Percentiles rank a stretch among this genome's conserved stretches.
Evolutionary conservation across 1,284 basidiomycete species (phyloP).

Genomic region (Cystobasidiaceae sp.): DNA sequence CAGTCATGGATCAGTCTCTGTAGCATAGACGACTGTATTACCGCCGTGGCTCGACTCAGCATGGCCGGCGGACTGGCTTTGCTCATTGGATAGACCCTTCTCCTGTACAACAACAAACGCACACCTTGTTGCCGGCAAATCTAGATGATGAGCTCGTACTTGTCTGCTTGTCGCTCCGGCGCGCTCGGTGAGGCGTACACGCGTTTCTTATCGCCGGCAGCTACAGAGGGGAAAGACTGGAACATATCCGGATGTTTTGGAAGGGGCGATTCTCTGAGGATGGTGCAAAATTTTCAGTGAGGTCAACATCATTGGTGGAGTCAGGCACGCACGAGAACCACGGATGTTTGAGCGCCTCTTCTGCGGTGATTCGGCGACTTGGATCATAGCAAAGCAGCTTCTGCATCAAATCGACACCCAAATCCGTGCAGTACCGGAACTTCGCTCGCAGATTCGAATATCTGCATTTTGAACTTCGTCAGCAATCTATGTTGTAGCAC

Average conservation of each 20-base stretch:
- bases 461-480: constrained; percentile 37
- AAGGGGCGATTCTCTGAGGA: constrained; percentile 73
- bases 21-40: too few species aligned
- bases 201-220: constrained; percentile 76
- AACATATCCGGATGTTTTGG: constrained; percentile 98
- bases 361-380: constrained; percentile 71
- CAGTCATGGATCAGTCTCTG: too few species aligned
- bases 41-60: too few species aligned
- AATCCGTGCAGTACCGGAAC: constrained; percentile 73
- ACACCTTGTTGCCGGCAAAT: not conserved
- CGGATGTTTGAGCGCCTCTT: constrained; percentile 79
- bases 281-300: not conserved
- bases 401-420: constrained; percentile 78
- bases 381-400: constrained; percentile 85
- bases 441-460: constrained; percentile 51
- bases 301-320: not conserved
- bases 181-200: constrained; percentile 38
- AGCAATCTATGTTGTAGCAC: not conserved
- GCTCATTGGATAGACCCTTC: too few species aligned
- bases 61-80: too few species aligned
- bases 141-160: constrained; percentile 28
- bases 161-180: constrained; percentile 33
- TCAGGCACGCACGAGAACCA: constrained; percentile 71
- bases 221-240: constrained; percentile 88
- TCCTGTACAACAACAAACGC: not conserved